Conservation (phyloP, 495 filamentous ascomycete genomes). For the Extremus antarcticus region DNA sequence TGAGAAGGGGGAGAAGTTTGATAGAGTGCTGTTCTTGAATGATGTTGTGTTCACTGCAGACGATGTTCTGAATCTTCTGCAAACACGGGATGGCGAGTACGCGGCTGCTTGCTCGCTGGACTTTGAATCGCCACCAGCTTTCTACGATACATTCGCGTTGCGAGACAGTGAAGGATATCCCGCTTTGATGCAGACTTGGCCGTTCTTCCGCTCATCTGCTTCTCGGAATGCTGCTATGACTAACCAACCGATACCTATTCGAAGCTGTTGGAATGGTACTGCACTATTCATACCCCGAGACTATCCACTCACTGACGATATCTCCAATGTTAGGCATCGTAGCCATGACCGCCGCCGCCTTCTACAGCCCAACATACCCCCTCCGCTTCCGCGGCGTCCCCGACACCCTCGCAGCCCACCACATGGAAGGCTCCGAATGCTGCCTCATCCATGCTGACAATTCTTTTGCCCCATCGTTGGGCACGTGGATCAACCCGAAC, state of each 20-base stretch:
- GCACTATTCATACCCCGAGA: too few relatives aligned
- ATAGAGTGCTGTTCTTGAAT: slow-evolving; percentile 62
- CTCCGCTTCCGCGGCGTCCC: slow-evolving; percentile 18
- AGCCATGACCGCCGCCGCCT: slow-evolving; percentile 47
- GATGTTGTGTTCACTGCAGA: slow-evolving; percentile 62
- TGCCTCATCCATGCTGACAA: slow-evolving; percentile 26
- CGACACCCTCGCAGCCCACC: slow-evolving; percentile 14
- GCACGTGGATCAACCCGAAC: slow-evolving; percentile 22
- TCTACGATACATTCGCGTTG: slow-evolving; percentile 80
- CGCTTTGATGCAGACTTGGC: slow-evolving; percentile 56
- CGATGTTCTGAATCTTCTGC: slow-evolving; percentile 59
- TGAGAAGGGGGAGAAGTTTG: slow-evolving; percentile 43
- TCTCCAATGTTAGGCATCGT: slow-evolving; percentile 42
- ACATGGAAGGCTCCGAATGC: slow-evolving; percentile 23
- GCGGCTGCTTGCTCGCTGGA: slow-evolving; percentile 76
- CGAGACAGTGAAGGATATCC: slow-evolving; percentile 58
- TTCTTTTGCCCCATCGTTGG: slow-evolving; percentile 8
- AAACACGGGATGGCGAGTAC: slow-evolving; percentile 61
- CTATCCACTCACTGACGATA: too few relatives aligned
- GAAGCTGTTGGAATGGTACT: slow-evolving; percentile 69
- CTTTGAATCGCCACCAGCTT: slow-evolving; percentile 54
- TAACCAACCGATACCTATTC: slow-evolving; percentile 52
- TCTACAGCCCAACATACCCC: slow-evolving; percentile 30
- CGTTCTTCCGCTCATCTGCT: slow-evolving; percentile 56
- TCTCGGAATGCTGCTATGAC: slow-evolving; percentile 49